phyloP scores from a whole-genome alignment of 2,329 filamentous ascomycete genomes.

The Xylaria sp. region DNA sequence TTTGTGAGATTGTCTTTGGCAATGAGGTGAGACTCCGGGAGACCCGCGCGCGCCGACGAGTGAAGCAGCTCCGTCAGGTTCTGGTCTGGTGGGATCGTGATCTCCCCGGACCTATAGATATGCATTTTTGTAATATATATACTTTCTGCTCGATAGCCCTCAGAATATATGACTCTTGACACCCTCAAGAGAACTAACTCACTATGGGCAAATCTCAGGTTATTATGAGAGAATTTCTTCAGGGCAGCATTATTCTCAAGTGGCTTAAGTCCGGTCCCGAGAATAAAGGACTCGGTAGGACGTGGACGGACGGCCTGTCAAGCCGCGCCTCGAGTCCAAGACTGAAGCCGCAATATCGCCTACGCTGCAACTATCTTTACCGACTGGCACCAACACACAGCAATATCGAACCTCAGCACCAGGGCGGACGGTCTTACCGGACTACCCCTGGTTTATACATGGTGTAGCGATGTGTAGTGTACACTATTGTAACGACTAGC shows the following conservation, averaged over 20 bases:
- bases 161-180: not conserved
- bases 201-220: not conserved
- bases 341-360: not conserved
- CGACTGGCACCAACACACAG: not conserved
- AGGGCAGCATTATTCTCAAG: not conserved
- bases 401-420: not conserved
- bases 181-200: not conserved
- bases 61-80: conserved; percentile 54
- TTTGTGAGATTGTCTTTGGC: conserved; percentile 51
- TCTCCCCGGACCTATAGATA: conserved; percentile 41
- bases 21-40: conserved; percentile 51
- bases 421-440: not conserved
- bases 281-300: not conserved
- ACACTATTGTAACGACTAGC: not conserved
- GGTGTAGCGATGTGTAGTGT: not conserved
- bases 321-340: not conserved
- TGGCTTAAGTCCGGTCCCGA: not conserved
- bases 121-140: conserved; percentile 39
- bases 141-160: not conserved
- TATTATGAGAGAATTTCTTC: not conserved
- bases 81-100: conserved; percentile 46
- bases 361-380: not conserved
- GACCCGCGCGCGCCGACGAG: conserved; percentile 38
- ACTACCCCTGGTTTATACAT: not conserved
- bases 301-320: not conserved